Evolutionary conservation across 176 grass and related monocot genomes (phyloP).

Genomic region (Stipa capillata): DNA sequence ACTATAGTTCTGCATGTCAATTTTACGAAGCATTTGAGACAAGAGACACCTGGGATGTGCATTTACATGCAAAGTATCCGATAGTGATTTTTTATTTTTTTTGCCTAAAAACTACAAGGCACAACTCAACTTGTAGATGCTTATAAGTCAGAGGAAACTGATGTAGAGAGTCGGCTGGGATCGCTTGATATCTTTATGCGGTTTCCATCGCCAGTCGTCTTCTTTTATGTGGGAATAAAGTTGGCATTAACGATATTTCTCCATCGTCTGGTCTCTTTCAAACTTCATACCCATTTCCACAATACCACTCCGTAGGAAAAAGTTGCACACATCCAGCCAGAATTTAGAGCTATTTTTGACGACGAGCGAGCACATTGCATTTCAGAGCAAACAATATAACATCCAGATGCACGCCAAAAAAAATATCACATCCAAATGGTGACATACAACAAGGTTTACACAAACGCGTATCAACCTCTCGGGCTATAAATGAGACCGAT

Average conservation of each 20-base stretch:
- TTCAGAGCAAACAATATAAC: not conserved
- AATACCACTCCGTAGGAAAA: too few species aligned
- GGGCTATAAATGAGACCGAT: not conserved
- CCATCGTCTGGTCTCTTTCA: too few species aligned
- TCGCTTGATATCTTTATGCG: slow-evolving; percentile 25
- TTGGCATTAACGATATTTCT: too few species aligned
- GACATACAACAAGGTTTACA: not conserved
- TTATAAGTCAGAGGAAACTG: slow-evolving; percentile 45
- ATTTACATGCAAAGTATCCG: not conserved
- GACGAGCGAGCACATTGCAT: not conserved
- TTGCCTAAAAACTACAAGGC: not conserved
- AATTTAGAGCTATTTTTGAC: not conserved
- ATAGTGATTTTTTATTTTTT: too few species aligned
- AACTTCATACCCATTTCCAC: too few species aligned
- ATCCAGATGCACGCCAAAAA: too few species aligned
- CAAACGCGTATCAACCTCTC: not conserved
- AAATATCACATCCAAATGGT: not conserved
- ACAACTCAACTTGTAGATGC: slow-evolving; percentile 38
- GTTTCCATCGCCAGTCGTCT: too few species aligned
- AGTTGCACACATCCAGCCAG: too few species aligned
- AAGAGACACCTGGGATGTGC: not conserved
- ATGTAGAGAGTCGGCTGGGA: slow-evolving; percentile 50
- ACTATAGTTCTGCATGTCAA: not conserved
- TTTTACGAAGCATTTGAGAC: not conserved
- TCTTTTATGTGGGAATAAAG: too few species aligned